Percentiles rank a stretch among this genome's conserved stretches.
Conservation (phyloP, 192 early-diverging fungal genomes). For the Coemansia sp. region DNA sequence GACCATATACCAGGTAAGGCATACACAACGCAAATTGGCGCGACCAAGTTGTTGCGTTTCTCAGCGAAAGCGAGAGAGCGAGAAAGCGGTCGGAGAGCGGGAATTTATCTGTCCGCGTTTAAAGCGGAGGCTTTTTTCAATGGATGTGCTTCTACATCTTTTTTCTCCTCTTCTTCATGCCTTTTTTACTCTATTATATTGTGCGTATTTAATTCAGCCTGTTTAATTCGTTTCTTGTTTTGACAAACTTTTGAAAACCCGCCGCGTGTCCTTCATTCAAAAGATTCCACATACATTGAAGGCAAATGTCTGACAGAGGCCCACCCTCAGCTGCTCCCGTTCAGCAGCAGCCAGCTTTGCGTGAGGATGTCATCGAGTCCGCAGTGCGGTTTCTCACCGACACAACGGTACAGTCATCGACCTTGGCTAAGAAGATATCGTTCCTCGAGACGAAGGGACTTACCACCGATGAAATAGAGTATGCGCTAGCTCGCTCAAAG, state of each 20-base stretch:
- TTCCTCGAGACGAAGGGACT: constrained; percentile 97
- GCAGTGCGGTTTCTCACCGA: constrained; percentile 93
- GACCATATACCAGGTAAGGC: no score
- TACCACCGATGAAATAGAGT: constrained; percentile 87
- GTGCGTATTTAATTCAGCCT: not conserved
- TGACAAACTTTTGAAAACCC: not conserved
- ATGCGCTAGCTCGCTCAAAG: constrained; percentile 69
- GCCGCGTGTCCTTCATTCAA: not conserved
- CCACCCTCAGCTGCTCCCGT: constrained; percentile 12
- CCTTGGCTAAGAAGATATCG: constrained; percentile 88
- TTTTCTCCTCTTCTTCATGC: not conserved
- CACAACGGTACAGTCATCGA: constrained; percentile 84
- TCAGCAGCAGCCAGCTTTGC: constrained; percentile 31
- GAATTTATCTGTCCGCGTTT: not conserved
- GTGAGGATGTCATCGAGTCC: constrained; percentile 72
- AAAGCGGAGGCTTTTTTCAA: no score
- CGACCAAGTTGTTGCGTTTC: not conserved
- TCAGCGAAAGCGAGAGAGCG: no score
- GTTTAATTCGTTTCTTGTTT: not conserved
- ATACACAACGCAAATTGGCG: not conserved
- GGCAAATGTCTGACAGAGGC: constrained; percentile 33
- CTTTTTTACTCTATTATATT: not conserved
- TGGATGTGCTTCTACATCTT: not conserved
- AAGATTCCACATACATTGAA: not conserved
- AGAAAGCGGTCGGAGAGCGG: not conserved